These are phyloP conservation scores for Gilbertella persicaria DNA, from an alignment of 371 early-diverging fungal genomes.

Conservation along the genomic window DNA sequence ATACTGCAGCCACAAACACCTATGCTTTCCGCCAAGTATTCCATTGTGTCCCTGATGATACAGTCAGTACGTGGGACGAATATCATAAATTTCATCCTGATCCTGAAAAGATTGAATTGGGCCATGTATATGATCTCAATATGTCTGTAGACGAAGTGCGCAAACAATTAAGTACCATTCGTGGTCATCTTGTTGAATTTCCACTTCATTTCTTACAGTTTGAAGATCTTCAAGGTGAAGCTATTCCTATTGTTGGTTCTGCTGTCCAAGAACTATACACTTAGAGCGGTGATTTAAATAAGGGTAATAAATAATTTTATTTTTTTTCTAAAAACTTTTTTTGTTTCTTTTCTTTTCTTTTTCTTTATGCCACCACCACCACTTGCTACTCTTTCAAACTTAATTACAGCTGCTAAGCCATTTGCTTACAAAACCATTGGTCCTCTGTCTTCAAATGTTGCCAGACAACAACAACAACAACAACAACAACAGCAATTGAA, in stretches of 20 bases:
- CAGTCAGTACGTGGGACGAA: conserved; percentile 62
- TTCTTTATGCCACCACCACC: conserved; percentile 12
- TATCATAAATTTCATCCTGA: conserved; percentile 63
- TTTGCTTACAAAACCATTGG: conserved; percentile 12
- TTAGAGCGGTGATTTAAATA: too few species aligned
- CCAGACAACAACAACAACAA: conserved; percentile 21
- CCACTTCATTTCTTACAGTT: conserved; percentile 70
- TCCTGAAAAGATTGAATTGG: conserved; percentile 34
- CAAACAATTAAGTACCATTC: conserved; percentile 43
- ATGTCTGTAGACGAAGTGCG: conserved; percentile 43
- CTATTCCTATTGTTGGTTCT: conserved; percentile 37
- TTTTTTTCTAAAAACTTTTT: neutral
- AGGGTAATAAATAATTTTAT: conserved; percentile 5
- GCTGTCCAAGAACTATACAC: conserved; percentile 40
- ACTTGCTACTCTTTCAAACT: conserved; percentile 15
- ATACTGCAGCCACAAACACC: conserved; percentile 63
- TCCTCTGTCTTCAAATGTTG: conserved; percentile 19
- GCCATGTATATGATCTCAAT: conserved; percentile 40
- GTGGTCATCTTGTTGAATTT: conserved; percentile 75
- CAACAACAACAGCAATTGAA: neutral
- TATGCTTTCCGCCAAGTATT: conserved; percentile 69
- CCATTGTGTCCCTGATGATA: conserved; percentile 77
- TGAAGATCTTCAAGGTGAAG: conserved; percentile 46
- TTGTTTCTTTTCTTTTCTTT: neutral
- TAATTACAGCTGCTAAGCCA: conserved; percentile 11